These are phyloP conservation scores for Pichia thaimueangensis DNA, from an alignment of 805 yeast species.

Conservation along the genomic window DNA sequence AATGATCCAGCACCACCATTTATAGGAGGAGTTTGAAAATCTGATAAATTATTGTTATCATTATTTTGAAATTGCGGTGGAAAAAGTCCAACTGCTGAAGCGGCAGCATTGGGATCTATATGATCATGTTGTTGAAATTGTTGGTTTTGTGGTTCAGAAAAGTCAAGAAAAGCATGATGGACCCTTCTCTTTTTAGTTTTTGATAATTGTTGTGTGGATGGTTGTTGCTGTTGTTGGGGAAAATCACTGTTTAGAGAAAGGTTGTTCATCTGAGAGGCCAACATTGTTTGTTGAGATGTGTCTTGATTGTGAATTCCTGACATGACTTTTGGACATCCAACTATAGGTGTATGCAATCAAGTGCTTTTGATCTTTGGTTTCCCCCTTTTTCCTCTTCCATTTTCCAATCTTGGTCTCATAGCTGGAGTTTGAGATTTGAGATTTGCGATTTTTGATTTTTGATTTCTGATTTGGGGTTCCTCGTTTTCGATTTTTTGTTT, in stretches of 20 bases:
- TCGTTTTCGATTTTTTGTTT: too few species aligned
- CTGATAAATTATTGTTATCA: background rate
- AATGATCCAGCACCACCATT: too few species aligned
- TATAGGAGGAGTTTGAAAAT: too few species aligned
- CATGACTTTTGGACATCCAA: too few species aligned
- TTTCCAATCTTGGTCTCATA: too few species aligned
- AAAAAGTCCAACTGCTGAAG: conserved; percentile 24
- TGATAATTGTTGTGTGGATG: background rate
- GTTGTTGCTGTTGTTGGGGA: background rate
- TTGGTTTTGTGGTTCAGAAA: conserved; percentile 5
- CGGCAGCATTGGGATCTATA: conserved; percentile 31
- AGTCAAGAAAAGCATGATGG: conserved; percentile 25
- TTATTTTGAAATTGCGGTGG: conserved; percentile 7
- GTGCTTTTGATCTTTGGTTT: too few species aligned
- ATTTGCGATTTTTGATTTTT: too few species aligned
- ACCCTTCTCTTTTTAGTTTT: conserved; percentile 20
- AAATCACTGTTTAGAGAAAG: conserved; percentile 7
- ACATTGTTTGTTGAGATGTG: conserved; percentile 13
- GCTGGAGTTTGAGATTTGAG: too few species aligned
- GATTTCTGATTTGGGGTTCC: too few species aligned
- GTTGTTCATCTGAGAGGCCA: conserved; percentile 14
- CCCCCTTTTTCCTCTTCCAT: too few species aligned
- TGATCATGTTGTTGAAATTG: background rate
- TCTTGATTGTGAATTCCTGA: too few species aligned
- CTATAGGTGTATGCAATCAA: too few species aligned